These are phyloP conservation scores for Paramecium sonneborni DNA, from an alignment of 73 alveolate species.

Conservation along the genomic window DNA sequence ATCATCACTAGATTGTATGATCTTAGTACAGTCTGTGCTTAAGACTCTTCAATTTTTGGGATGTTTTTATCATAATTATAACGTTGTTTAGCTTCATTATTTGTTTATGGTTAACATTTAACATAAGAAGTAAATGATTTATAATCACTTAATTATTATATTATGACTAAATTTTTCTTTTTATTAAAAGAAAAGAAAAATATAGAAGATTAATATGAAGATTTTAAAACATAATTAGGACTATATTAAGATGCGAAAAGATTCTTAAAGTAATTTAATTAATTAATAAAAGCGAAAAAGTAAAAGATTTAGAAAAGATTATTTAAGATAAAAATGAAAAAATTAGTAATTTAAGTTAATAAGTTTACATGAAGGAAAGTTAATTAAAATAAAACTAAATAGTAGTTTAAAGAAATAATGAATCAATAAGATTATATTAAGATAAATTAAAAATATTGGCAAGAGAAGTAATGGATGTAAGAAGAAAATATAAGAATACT, in stretches of 20 bases:
- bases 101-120: conserved; percentile 46
- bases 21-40: conserved; percentile 40
- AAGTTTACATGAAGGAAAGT: neutral
- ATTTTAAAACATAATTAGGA: conserved; percentile 3
- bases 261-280: neutral
- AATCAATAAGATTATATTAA: neutral
- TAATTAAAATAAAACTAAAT: neutral
- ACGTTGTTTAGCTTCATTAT: neutral
- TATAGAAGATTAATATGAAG: neutral
- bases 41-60: conserved; percentile 44
- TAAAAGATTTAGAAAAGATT: neutral
- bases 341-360: neutral
- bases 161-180: conserved; percentile 30
- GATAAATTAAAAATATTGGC: conserved; percentile 46
- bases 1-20: conserved; percentile 25
- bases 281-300: conserved; percentile 5
- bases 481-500: conserved; percentile 41
- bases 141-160: conserved; percentile 25
- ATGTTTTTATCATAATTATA: conserved; percentile 20
- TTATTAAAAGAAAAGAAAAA: conserved; percentile 16
- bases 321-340: neutral
- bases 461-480: neutral
- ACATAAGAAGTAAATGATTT: neutral
- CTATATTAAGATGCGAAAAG: neutral
- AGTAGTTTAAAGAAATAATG: neutral